phyloP scores from a whole-genome alignment of 352 stramenopile species.

The Phytopythium chamaehyphon region DNA sequence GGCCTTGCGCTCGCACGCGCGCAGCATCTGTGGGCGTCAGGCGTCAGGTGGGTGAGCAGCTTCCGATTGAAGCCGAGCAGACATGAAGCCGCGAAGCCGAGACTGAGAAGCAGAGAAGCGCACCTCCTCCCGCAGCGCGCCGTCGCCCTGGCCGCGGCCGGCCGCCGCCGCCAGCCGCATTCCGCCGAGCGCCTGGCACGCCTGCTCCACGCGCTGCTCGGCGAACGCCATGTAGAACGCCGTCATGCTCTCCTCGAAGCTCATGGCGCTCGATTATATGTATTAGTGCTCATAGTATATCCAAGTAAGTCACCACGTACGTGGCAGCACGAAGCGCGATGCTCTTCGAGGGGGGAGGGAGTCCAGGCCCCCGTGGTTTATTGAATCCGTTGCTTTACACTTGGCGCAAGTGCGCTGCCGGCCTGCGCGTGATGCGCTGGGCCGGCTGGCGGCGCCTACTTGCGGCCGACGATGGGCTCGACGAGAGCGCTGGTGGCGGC shows the following conservation, averaged over 20 bases:
- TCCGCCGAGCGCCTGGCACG: constrained; percentile 53
- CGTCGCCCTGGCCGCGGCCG: constrained; percentile 9
- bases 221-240: constrained; percentile 80
- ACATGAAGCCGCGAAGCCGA: no score
- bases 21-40: constrained; percentile 45
- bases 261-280: constrained; percentile 32
- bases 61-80: no score
- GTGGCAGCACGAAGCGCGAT: no score
- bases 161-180: constrained; percentile 43
- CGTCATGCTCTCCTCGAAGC: constrained; percentile 78
- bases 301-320: no score
- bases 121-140: constrained; percentile 62
- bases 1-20: constrained; percentile 68
- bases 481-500: constrained; percentile 55
- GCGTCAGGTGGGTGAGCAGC: no score
- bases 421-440: no score
- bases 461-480: constrained; percentile 37
- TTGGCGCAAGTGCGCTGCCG: no score
- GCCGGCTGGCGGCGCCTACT: constrained; percentile 17
- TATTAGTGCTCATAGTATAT: no score
- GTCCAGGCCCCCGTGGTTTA: no score
- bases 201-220: constrained; percentile 62
- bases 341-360: no score
- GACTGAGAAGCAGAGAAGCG: no score
- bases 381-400: no score